Base-by-base conservation (phyloP, 129 eudicot genomes). In the Smallanthus sonchifolius region DNA sequence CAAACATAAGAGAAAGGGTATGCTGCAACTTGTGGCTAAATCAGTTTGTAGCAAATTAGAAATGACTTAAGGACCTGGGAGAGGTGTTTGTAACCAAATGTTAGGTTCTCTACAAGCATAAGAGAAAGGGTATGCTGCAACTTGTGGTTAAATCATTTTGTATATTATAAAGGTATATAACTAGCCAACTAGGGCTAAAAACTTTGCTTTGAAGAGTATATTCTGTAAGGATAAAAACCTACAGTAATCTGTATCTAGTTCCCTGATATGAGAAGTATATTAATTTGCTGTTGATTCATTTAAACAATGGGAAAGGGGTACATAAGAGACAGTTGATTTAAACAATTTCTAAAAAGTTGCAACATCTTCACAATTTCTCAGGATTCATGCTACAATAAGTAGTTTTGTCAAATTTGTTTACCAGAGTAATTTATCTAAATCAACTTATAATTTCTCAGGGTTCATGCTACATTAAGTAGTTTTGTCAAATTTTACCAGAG, bases 381-480 rank as follows among this genome's bases (percentile, higher is more conserved):
- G n/a, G 51, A 17, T 55, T 59, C 20, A 75, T 30, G 74, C 80
- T 66, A 51, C 48, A 30, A 30, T 28, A 38, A 75, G 67, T 65
- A 49, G 40, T 76, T 40, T 47, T 60, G 73, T 66, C 24, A 30
- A 15, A 43, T 7, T 55, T n/a, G n/a, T n/a, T 17, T 11, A 7
- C 28, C 30, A 24, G 34, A 70, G 15, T 45, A 48, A 70, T 51
- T 47, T 20, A 63, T 30, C 81, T 69, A 69, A 56, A 40, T 61
- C 15, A 0, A 57, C 42, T 70, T 73, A 40, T 10, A 30, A 52
- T 70, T 79, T 59, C 30, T 24, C 30, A 24, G 30, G 44, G 8
- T 49, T 55, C 34, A 77, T 20, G 75, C 81, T 59, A 56, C 44
- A 36, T 20, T 35, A 34, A 77, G 63, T 57, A 55, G 44, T 77